Conservation (phyloP, 2,329 filamentous ascomycete genomes). For the Sporothrix protearum region DNA sequence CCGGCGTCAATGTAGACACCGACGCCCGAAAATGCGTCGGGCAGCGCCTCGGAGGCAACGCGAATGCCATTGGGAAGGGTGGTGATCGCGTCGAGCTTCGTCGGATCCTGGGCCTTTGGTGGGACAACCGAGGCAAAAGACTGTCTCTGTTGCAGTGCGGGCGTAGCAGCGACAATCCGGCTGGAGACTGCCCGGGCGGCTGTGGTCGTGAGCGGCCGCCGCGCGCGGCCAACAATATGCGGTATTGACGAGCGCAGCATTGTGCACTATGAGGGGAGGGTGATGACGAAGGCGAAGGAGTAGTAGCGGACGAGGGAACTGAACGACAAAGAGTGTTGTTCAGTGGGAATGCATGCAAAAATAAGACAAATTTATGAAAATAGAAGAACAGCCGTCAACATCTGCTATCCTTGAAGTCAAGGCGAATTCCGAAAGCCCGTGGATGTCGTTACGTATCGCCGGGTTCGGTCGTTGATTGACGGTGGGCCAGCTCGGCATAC, state of each 20-base stretch:
- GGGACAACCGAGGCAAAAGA: conserved; percentile 19
- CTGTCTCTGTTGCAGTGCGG: not conserved
- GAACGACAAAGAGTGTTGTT: not conserved
- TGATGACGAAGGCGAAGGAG: not conserved
- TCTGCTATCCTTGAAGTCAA: not conserved
- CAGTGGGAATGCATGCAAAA: not conserved
- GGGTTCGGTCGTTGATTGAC: not conserved
- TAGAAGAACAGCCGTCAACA: not conserved
- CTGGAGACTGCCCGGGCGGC: not conserved
- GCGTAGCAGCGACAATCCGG: not conserved
- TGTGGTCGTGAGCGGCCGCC: conserved; percentile 17
- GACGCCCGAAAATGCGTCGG: conserved; percentile 90
- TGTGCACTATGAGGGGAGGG: not conserved
- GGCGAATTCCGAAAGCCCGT: not conserved
- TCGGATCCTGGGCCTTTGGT: conserved; percentile 61
- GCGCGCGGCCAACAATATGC: conserved; percentile 21
- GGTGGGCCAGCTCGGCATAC: conserved; percentile 1
- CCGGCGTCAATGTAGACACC: conserved; percentile 95
- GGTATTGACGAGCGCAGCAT: conserved; percentile 27
- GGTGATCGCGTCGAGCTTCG: conserved; percentile 82
- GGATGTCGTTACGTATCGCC: conserved; percentile 3
- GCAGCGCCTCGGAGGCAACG: conserved; percentile 89
- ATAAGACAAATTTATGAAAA: not conserved
- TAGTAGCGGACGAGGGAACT: too few species aligned
- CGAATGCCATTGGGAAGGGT: conserved; percentile 88